These are phyloP conservation scores for Exsudoporus frostii DNA, from an alignment of 768 basidiomycete species.

Conservation along the genomic window DNA sequence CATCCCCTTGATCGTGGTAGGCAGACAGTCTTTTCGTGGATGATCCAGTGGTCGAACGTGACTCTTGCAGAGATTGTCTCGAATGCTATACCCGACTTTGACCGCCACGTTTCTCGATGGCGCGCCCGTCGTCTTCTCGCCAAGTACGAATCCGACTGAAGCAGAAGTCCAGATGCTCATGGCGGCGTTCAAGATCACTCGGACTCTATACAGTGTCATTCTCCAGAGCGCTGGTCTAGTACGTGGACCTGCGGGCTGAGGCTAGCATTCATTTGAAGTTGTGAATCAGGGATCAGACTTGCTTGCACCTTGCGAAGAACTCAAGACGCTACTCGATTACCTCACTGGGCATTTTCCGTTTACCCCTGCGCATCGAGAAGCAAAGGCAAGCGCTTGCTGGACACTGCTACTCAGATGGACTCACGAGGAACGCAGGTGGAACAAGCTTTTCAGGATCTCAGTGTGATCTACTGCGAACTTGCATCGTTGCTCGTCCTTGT, in stretches of 20 bases:
- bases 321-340: constrained; percentile 61
- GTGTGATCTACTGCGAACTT: constrained; percentile 76
- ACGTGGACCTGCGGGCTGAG: constrained; percentile 4
- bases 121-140: constrained; percentile 78
- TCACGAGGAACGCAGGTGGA: constrained; percentile 47
- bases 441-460: constrained; percentile 65
- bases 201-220: constrained; percentile 57
- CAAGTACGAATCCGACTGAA: constrained; percentile 54
- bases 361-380: constrained; percentile 48
- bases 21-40: constrained; percentile 14
- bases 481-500: constrained; percentile 57
- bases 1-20: constrained; percentile 25
- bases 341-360: constrained; percentile 89
- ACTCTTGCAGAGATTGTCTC: constrained; percentile 56
- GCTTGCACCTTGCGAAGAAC: constrained; percentile 40
- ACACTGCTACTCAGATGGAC: background rate
- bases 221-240: constrained; percentile 44
- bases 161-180: constrained; percentile 58
- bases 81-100: constrained; percentile 73
- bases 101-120: constrained; percentile 84
- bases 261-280: constrained; percentile 2
- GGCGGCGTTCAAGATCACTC: constrained; percentile 55
- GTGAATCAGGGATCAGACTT: constrained; percentile 24
- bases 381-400: constrained; percentile 41
- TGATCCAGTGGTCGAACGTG: constrained; percentile 13